Percentiles rank a stretch among this genome's conserved stretches.
These are phyloP conservation scores for Cadophora gregata DNA, from an alignment of 2,329 filamentous ascomycete genomes.

Conservation along the genomic window DNA sequence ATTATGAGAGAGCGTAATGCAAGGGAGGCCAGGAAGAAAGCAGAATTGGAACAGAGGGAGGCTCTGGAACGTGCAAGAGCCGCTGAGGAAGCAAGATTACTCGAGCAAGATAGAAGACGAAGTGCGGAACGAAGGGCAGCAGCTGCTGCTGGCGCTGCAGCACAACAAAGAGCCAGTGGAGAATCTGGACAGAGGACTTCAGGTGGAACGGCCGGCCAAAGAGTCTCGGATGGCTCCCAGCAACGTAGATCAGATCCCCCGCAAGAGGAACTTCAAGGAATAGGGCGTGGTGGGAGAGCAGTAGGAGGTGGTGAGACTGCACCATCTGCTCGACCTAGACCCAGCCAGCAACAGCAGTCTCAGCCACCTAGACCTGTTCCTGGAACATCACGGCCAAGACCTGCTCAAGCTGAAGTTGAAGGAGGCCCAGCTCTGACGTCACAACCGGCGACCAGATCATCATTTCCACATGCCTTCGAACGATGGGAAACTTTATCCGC, in stretches of 20 bases:
- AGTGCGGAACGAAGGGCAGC: slow-evolving; percentile 64
- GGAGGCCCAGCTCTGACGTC: slow-evolving; percentile 23
- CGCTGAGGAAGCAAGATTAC: slow-evolving; percentile 60
- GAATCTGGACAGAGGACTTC: slow-evolving; percentile 29
- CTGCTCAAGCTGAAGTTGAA: slow-evolving; percentile 24
- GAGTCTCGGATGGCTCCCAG: slow-evolving; percentile 44
- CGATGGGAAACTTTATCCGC: slow-evolving; percentile 96
- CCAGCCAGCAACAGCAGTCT: slow-evolving; percentile 35
- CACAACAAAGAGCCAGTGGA: slow-evolving; percentile 36
- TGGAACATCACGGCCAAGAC: slow-evolving; percentile 27
- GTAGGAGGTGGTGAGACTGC: slow-evolving; percentile 39
- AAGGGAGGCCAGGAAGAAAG: slow-evolving; percentile 76
- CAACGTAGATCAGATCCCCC: slow-evolving; percentile 37
- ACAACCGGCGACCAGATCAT: slow-evolving; percentile 55
- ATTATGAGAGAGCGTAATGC: slow-evolving; percentile 94
- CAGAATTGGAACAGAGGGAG: slow-evolving; percentile 57
- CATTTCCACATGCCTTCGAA: slow-evolving; percentile 96
- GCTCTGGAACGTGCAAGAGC: slow-evolving; percentile 53
- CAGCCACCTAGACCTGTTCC: slow-evolving; percentile 31
- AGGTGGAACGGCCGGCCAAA: slow-evolving; percentile 35
- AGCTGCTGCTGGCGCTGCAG: slow-evolving; percentile 57
- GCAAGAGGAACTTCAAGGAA: slow-evolving; percentile 38
- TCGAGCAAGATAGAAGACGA: slow-evolving; percentile 61
- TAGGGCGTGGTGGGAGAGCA: slow-evolving; percentile 38
- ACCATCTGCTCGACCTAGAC: slow-evolving; percentile 41